phyloP scores from a whole-genome alignment of 176 grass and related monocot species.

The Bromus sterilis region DNA sequence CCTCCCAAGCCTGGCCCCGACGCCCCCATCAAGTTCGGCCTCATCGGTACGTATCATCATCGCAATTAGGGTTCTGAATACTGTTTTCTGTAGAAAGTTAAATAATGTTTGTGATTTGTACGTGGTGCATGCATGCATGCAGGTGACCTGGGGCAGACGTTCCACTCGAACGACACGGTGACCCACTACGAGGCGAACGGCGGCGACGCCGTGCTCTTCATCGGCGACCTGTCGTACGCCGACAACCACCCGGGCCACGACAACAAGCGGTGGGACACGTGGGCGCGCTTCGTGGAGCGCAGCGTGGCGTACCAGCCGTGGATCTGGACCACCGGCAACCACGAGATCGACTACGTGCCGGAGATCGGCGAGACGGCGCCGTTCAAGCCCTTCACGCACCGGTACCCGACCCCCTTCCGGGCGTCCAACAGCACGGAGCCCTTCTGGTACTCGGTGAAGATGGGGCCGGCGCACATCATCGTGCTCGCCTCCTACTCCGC shows the following conservation, averaged over 20 bases:
- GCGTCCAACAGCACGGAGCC: constrained; percentile 34
- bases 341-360: constrained; percentile 58
- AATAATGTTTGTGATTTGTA: too few relatives aligned
- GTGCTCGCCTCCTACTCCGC: constrained; percentile 47
- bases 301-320: constrained; percentile 63
- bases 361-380: constrained; percentile 51
- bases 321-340: constrained; percentile 71
- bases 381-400: constrained; percentile 44
- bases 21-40: constrained; percentile 52
- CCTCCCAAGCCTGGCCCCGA: constrained; percentile 53
- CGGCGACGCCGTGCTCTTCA: constrained; percentile 37
- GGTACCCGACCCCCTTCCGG: constrained; percentile 36
- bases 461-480: constrained; percentile 46
- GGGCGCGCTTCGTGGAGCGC: constrained; percentile 57
- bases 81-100: too few relatives aligned
- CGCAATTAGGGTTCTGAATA: neutral
- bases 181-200: constrained; percentile 39
- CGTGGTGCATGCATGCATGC: neutral
- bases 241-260: constrained; percentile 51
- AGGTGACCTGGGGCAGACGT: constrained; percentile 72
- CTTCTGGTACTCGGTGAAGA: constrained; percentile 43
- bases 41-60: constrained; percentile 34
- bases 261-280: constrained; percentile 65
- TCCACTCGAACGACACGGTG: constrained; percentile 58
- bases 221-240: constrained; percentile 67